Base-by-base conservation (phyloP, 345 rosid genomes). In the Capsella bursapastoris region DNA sequence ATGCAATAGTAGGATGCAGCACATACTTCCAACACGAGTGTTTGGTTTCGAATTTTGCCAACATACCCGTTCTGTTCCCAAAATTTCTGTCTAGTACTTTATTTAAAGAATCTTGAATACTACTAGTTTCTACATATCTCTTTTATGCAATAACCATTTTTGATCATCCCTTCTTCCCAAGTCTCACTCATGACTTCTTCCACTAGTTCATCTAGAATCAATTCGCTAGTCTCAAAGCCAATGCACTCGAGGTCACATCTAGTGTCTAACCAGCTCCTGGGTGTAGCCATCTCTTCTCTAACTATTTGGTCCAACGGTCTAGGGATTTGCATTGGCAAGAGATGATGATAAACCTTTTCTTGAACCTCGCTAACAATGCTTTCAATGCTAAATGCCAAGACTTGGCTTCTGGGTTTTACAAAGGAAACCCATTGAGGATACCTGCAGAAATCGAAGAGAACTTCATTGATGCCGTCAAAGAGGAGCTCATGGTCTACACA, bases 401-500 rank as follows among this genome's bases (percentile, higher is more conserved):
- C 88, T 63, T 80, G 85, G 64, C 71, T 75, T 37, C 69, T 73
- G 34, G 87, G 86, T 79, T 81, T 84, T 57, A 58, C 74, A 72
- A 83, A 82, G 25, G 86, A 78, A 38, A 83, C 71, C 76, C 86
- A 83, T 14, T 79, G 85, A 57, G 86, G 84, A 82, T 80, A 79
- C 66, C 88, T 82, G 80, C 84, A 88, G 69, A 86, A 56, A 60
- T 89, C 92, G 72, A 83, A 55, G 68, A 95, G 87, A 81, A 82
- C 88, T 77, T 92, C 97, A 13, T 87, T 87, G 66, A 86, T 83
- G 78, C 88, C 82, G 70, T 91, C 93, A 37, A 95, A 89, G 73
- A 91, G 86, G 58, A 90, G 92, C 67, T 86, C 78, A 66, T 81
- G 79, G 37, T 84, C 90, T 57, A 12, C 52, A 71, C 89, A 83